Evolutionary conservation across 495 filamentous ascomycete species (phyloP).

Genomic region (Terfezia claveryi): DNA sequence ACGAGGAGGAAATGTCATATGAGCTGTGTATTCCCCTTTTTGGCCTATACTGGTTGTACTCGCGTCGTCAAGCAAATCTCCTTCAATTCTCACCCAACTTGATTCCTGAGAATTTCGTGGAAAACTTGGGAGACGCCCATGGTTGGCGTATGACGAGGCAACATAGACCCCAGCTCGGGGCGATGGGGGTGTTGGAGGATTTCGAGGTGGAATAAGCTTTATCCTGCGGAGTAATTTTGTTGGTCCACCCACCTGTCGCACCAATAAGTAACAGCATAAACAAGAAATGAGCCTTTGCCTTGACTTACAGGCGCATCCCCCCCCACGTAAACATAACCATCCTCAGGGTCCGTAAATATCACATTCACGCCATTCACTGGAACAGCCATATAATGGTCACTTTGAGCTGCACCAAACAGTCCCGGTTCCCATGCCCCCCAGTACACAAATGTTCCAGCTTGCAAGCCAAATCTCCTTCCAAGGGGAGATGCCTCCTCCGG

Average conservation of each 20-base stretch:
- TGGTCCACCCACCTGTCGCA: constrained; percentile 8
- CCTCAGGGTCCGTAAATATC: constrained; percentile 44
- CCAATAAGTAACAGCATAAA: background rate
- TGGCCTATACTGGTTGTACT: background rate
- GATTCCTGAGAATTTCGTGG: too few relatives aligned
- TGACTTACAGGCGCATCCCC: constrained; percentile 34
- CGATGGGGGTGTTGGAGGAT: background rate
- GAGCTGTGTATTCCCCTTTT: background rate
- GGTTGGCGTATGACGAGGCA: background rate
- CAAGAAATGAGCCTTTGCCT: background rate
- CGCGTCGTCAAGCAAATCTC: background rate
- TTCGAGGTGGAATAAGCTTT: constrained; percentile 23
- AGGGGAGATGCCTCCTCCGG: constrained; percentile 18
- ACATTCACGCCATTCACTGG: constrained; percentile 50
- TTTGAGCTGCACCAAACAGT: constrained; percentile 17
- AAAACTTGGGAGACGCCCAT: background rate
- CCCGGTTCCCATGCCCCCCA: constrained; percentile 14
- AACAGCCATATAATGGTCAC: constrained; percentile 44
- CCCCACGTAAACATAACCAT: constrained; percentile 39
- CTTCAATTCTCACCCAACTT: background rate
- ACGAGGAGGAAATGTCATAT: background rate
- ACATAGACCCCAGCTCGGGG: background rate
- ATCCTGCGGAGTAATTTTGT: constrained; percentile 25
- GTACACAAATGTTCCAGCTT: constrained; percentile 9
- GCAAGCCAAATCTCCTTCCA: constrained; percentile 12